phyloP scores from a whole-genome alignment of 345 rosid species.

The Aquilaria malaccensis region DNA sequence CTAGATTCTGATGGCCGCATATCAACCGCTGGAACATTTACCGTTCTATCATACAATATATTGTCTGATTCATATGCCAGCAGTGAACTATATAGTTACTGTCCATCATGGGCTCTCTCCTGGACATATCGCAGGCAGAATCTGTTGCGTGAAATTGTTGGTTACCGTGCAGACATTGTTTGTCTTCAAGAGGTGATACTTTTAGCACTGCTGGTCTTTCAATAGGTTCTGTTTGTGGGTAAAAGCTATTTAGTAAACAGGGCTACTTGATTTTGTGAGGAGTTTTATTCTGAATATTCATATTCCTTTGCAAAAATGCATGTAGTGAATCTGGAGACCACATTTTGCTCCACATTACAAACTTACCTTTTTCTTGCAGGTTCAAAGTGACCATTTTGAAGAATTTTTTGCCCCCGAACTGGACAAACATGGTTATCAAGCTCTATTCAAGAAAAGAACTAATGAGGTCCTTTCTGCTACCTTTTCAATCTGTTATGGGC shows the following conservation, averaged over 20 bases:
- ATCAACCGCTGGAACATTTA: slow-evolving; percentile 68
- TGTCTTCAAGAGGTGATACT: slow-evolving; percentile 87
- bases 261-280: neutral
- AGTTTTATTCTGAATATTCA: neutral
- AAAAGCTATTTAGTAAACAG: neutral
- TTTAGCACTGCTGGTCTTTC: neutral
- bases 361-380: slow-evolving; percentile 40
- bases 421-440: slow-evolving; percentile 94
- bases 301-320: neutral
- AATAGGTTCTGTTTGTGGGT: neutral
- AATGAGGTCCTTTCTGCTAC: slow-evolving; percentile 53
- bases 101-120: slow-evolving; percentile 98
- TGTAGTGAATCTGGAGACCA: slow-evolving; percentile 1
- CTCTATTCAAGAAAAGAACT: slow-evolving; percentile 82
- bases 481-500: neutral
- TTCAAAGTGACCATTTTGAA: slow-evolving; percentile 89
- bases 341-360: neutral
- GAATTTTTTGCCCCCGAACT: slow-evolving; percentile 88
- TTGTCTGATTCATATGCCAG: slow-evolving; percentile 74
- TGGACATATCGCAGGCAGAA: slow-evolving; percentile 97
- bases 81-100: slow-evolving; percentile 75
- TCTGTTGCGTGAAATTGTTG: slow-evolving; percentile 82
- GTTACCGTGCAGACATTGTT: slow-evolving; percentile 89
- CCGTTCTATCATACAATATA: slow-evolving; percentile 93
- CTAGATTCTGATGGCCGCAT: slow-evolving; percentile 62